These are phyloP conservation scores for Cunninghamia lanceolata DNA, from an alignment of 75 land plant species.

Conservation along the genomic window DNA sequence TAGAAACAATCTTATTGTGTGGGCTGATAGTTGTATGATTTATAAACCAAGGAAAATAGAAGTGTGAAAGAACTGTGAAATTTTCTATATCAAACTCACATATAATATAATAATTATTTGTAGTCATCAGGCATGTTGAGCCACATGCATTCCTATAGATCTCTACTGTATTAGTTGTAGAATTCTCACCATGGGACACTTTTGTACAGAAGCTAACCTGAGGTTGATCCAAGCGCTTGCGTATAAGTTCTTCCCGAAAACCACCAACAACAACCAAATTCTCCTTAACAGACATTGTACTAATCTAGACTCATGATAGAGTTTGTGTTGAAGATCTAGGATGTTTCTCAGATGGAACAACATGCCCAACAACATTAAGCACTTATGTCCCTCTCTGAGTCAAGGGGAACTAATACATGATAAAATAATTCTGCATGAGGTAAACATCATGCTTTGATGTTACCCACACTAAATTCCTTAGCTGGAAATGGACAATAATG, in stretches of 20 bases:
- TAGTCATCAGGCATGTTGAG: constrained; percentile 60
- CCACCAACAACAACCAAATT: constrained; percentile 59
- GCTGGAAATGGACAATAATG: no score
- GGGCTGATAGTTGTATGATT: constrained; percentile 91
- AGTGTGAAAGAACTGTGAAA: constrained; percentile 50
- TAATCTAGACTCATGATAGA: constrained; percentile 62
- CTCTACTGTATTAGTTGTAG: constrained; percentile 90
- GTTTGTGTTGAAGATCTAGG: constrained; percentile 38
- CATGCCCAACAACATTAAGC: constrained; percentile 54
- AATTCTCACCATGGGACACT: constrained; percentile 76
- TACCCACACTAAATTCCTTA: constrained; percentile 81
- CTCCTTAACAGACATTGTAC: constrained; percentile 54
- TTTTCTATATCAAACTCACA: constrained; percentile 80
- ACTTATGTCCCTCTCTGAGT: constrained; percentile 53
- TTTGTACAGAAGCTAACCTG: constrained; percentile 86
- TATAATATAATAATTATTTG: constrained; percentile 85
- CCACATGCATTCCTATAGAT: constrained; percentile 70
- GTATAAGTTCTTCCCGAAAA: constrained; percentile 53
- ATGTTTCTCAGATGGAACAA: constrained; percentile 47
- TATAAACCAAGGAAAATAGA: constrained; percentile 84
- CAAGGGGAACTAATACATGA: constrained; percentile 78
- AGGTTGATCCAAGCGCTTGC: constrained; percentile 71
- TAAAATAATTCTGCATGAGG: constrained; percentile 70
- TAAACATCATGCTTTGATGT: constrained; percentile 89
- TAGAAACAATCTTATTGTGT: constrained; percentile 74